These are phyloP conservation scores for Prunus salicina DNA, from an alignment of 306 rosid species.

Conservation along the genomic window DNA sequence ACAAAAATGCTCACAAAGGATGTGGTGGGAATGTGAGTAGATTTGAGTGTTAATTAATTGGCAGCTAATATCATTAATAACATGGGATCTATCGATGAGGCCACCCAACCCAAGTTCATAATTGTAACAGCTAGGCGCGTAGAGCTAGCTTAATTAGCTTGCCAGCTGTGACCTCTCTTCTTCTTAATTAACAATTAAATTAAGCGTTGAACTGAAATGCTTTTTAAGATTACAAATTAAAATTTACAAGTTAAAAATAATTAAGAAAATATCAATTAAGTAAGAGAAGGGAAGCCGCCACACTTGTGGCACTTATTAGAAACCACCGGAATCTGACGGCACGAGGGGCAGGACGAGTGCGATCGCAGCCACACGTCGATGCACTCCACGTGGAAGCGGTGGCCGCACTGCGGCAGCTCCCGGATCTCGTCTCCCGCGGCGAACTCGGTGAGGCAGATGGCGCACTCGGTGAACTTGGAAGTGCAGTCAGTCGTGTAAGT, in stretches of 20 bases:
- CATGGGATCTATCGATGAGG: no score
- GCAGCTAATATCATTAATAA: no score
- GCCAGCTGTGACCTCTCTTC: background rate
- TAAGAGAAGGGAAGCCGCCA: constrained; percentile 42
- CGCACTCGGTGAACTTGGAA: constrained; percentile 54
- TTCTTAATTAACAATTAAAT: background rate
- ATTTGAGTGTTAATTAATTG: no score
- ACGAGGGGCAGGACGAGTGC: constrained; percentile 75
- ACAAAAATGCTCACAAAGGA: no score
- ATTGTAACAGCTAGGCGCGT: no score
- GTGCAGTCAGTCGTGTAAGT: constrained; percentile 52
- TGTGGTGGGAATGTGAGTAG: no score
- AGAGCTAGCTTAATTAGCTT: no score
- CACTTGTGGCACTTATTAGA: constrained; percentile 56
- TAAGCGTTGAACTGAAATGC: background rate
- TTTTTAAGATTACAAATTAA: background rate
- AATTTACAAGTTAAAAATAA: background rate
- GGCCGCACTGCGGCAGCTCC: constrained; percentile 78
- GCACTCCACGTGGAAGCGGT: constrained; percentile 66
- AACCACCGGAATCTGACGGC: constrained; percentile 68
- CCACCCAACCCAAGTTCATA: no score
- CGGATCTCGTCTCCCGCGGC: constrained; percentile 67
- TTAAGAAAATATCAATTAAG: background rate
- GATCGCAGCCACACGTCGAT: constrained; percentile 84
- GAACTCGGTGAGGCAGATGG: constrained; percentile 68